Evolutionary conservation across 257 asterid genomes (phyloP), one percentile per base, ranked within the genome.

Genomic region (Osmanthus fragrans): DNA sequence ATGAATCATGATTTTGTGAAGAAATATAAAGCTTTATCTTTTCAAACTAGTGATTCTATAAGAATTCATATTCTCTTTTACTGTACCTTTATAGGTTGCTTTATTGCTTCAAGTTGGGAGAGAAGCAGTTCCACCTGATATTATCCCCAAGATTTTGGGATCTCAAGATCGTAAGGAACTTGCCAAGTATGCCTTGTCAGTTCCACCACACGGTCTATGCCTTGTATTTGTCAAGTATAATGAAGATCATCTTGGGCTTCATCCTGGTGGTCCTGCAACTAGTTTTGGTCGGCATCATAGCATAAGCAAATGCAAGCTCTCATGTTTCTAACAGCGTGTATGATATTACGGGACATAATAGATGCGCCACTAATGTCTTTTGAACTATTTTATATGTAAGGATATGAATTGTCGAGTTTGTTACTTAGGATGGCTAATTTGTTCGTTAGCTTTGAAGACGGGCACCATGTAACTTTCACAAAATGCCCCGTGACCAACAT

Each of bases 71-170:
- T 16, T 37, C 12, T 11, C 33, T 60, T 37, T 74, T 36, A 1
- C 39, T 29, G 21, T 23, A 49, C 23, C 34, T 73, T 72, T 70
- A 21, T 79, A 94, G 99, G 98, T 94, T 5, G 96, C 97, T 3
- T 76, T 94, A 85, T 66, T 92, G 88, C 86, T 94, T 88, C 97
- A 94, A 89, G 95, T 92, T 33, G 98, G 99, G 79, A 89, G 82
- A 81, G 94, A 87, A 84, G 99, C 96, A 18, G 90, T 89, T 85
- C 92, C 97, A 8, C 70, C 86, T 2, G 89, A 88, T 76, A 88
- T 92, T 21, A 93, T 94, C 21, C 84, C 89, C 49, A 60, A 71
- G 84, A 89, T 94, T 75, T 73, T 94, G 90, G 87, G 86, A 74
- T 86, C 96, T 36, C 84, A 86, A 0, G 96, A 91, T 54, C 93